A percentile compares a stretch with the other conserved stretches of the same genome.
Evolutionary conservation across 1,284 basidiomycete genomes (phyloP).

Genomic region (Cutaneotrichosporon mucoides): DNA sequence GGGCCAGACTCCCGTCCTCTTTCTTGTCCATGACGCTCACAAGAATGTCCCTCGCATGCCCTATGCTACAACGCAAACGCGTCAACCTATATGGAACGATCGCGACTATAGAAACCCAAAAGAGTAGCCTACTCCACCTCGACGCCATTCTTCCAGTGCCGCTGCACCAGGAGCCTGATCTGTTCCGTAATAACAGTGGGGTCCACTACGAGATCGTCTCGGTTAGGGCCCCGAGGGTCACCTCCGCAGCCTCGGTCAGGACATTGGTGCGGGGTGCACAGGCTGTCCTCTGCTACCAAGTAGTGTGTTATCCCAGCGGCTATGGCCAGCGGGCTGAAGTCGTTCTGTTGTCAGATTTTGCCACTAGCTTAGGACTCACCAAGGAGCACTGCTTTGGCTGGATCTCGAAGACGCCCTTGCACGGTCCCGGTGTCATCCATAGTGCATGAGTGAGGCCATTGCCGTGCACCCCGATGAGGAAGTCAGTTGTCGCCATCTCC

Average conservation of each 20-base stretch:
- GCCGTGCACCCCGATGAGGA: conserved; percentile 58
- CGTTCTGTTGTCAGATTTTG: conserved; percentile 15
- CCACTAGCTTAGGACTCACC: not conserved
- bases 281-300: conserved; percentile 18
- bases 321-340: conserved; percentile 27
- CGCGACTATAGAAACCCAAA: too few species aligned
- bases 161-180: conserved; percentile 4
- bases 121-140: not conserved
- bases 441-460: conserved; percentile 70
- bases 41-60: not conserved
- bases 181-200: conserved; percentile 6
- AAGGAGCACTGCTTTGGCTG: conserved; percentile 15
- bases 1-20: too few species aligned
- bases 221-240: not conserved
- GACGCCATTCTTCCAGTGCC: not conserved
- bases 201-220: conserved; percentile 9
- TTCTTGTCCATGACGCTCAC: too few species aligned
- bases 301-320: conserved; percentile 27
- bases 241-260: conserved; percentile 8
- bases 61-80: too few species aligned
- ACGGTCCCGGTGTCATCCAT: conserved; percentile 65
- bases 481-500: conserved; percentile 13
- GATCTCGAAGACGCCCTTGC: conserved; percentile 56
- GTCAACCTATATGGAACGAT: too few species aligned
- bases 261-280: conserved; percentile 12